phyloP scores from a whole-genome alignment of 2,329 filamentous ascomycete genomes.

The Xylaria sp. region DNA sequence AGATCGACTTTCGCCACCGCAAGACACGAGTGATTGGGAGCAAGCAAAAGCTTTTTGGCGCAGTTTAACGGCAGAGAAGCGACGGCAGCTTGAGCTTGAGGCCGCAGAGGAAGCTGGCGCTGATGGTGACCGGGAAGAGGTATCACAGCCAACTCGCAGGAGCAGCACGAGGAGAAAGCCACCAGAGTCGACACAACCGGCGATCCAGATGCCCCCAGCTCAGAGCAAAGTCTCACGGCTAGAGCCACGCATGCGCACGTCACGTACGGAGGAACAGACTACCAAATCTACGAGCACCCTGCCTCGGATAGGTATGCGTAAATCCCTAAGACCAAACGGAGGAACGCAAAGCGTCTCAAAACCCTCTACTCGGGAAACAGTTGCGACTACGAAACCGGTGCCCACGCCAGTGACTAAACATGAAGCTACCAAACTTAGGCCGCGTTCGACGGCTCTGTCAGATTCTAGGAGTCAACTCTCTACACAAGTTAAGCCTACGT shows the following conservation, averaged over 20 bases:
- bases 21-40: slow-evolving; percentile 64
- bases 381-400: slow-evolving; percentile 12
- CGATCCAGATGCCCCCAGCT: background rate
- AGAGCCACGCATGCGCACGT: slow-evolving; percentile 49
- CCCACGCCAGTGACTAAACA: slow-evolving; percentile 20
- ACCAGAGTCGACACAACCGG: slow-evolving; percentile 43
- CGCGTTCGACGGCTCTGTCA: slow-evolving; percentile 11
- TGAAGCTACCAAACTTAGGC: slow-evolving; percentile 10
- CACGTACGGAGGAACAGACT: slow-evolving; percentile 49
- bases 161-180: slow-evolving; percentile 47
- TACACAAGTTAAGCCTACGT: slow-evolving; percentile 36
- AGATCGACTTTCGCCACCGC: slow-evolving; percentile 6
- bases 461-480: slow-evolving; percentile 17
- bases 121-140: slow-evolving; percentile 52
- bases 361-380: slow-evolving; percentile 14
- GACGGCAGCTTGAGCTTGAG: slow-evolving; percentile 65
- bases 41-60: slow-evolving; percentile 73
- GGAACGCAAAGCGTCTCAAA: slow-evolving; percentile 7
- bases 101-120: slow-evolving; percentile 58
- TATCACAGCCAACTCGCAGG: slow-evolving; percentile 35
- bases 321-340: slow-evolving; percentile 36
- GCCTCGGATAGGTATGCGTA: slow-evolving; percentile 37
- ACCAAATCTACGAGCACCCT: slow-evolving; percentile 17
- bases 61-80: slow-evolving; percentile 65
- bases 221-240: slow-evolving; percentile 34